Evolutionary conservation across 345 rosid species (phyloP).

Genomic region (Hypericum perforatum): DNA sequence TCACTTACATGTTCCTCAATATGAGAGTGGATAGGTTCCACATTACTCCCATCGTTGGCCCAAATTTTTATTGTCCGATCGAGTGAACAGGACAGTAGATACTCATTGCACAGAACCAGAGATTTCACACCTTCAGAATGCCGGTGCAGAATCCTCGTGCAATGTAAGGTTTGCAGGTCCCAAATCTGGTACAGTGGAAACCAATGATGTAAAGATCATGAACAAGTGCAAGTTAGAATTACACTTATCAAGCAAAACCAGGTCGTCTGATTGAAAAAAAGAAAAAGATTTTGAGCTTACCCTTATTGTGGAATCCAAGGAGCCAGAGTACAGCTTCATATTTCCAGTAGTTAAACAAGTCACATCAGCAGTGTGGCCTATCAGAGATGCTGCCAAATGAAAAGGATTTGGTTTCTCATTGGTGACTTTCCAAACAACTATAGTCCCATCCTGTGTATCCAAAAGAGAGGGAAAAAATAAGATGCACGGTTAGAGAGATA

Average conservation of each 20-base stretch:
- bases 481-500: too few species aligned
- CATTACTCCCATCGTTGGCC: constrained; percentile 25
- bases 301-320: constrained; percentile 39
- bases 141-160: constrained; percentile 27
- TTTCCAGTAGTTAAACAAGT: constrained; percentile 28
- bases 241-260: too few species aligned
- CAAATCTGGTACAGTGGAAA: constrained; percentile 28
- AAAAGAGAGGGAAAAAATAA: too few species aligned
- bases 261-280: too few species aligned
- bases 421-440: constrained; percentile 40
- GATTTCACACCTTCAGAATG: constrained; percentile 46
- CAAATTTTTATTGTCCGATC: constrained; percentile 48
- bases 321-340: constrained; percentile 33
- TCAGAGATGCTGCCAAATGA: constrained; percentile 20
- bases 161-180: constrained; percentile 36
- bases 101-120: constrained; percentile 47
- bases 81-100: constrained; percentile 46
- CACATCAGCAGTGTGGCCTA: constrained; percentile 31
- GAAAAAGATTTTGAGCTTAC: constrained; percentile 12
- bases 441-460: constrained; percentile 25
- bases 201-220: too few species aligned
- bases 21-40: constrained; percentile 24
- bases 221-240: too few species aligned
- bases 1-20: constrained; percentile 30
- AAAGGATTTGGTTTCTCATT: constrained; percentile 26